phyloP scores from a whole-genome alignment of 2,329 filamentous ascomycete species.

The Seiridium cupressi region DNA sequence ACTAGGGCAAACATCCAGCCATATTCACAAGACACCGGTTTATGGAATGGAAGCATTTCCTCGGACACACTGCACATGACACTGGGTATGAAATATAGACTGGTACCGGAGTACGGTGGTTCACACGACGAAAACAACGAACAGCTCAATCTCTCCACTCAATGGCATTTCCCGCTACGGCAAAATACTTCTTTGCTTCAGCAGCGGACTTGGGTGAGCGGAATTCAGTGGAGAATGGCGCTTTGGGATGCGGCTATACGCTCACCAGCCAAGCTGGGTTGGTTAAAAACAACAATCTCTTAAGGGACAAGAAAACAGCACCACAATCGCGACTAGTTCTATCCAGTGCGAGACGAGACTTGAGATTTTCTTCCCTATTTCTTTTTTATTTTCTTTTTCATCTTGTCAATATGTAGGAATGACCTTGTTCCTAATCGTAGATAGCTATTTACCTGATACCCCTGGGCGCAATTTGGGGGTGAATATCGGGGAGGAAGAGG shows the following conservation, averaged over 20 bases:
- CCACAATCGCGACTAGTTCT: too few relatives aligned
- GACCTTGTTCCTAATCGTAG: conserved; percentile 26
- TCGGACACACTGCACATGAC: conserved; percentile 14
- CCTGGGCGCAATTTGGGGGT: conserved; percentile 11
- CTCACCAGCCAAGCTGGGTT: too few relatives aligned
- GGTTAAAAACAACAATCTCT: neutral
- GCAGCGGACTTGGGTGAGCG: too few relatives aligned
- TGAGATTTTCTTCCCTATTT: conserved; percentile 12
- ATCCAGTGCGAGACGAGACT: neutral
- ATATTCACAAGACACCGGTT: conserved; percentile 18
- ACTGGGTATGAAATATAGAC: conserved; percentile 25
- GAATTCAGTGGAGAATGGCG: too few relatives aligned
- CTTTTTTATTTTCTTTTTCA: conserved; percentile 13
- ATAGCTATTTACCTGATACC: conserved; percentile 31
- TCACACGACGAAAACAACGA: neutral
- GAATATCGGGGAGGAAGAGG: conserved; percentile 14
- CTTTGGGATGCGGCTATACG: too few relatives aligned
- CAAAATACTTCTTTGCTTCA: too few relatives aligned
- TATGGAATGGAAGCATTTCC: conserved; percentile 23
- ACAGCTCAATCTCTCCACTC: neutral
- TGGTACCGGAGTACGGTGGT: conserved; percentile 15
- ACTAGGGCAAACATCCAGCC: conserved; percentile 13
- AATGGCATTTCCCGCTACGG: too few relatives aligned
- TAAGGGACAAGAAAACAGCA: too few relatives aligned
- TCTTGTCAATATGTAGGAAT: neutral